Evolutionary conservation across 345 rosid species (phyloP).

Genomic region (Carallia pectinifolia): DNA sequence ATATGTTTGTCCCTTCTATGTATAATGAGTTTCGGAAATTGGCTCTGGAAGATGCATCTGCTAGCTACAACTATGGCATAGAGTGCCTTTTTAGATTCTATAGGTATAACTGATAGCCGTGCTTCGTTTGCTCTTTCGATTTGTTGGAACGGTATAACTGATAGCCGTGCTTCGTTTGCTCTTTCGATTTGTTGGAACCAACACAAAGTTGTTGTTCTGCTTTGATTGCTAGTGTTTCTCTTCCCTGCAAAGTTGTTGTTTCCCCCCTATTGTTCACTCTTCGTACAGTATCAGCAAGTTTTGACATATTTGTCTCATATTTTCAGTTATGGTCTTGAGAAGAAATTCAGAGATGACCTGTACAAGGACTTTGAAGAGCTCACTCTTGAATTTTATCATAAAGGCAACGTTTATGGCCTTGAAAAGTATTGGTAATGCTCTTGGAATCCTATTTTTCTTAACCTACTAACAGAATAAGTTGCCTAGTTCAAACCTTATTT

Average conservation of each 20-base stretch:
- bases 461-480: not conserved
- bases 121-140: not conserved
- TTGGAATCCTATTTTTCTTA: not conserved
- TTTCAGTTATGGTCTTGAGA: constrained; percentile 94
- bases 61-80: constrained; percentile 75
- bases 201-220: not conserved
- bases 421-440: constrained; percentile 83
- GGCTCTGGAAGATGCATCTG: constrained; percentile 87
- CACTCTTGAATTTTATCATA: constrained; percentile 70
- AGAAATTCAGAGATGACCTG: constrained; percentile 62
- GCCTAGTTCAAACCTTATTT: not conserved
- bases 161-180: constrained; percentile 1
- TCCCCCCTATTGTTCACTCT: not conserved
- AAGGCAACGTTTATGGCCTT: constrained; percentile 86
- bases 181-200: constrained; percentile 7
- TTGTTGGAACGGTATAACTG: constrained; percentile 40
- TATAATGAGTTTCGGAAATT: constrained; percentile 80
- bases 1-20: constrained; percentile 67
- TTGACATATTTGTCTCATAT: constrained; percentile 3
- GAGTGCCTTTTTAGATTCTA: constrained; percentile 98
- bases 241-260: constrained; percentile 1
- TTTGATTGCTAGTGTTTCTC: not conserved
- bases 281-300: not conserved
- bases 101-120: constrained; percentile 49
- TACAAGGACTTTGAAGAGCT: constrained; percentile 85